Evolutionary conservation across 169 alveolate genomes (phyloP), one percentile per base, ranked within the genome.

Genomic region (Hepatocystis sp.): DNA sequence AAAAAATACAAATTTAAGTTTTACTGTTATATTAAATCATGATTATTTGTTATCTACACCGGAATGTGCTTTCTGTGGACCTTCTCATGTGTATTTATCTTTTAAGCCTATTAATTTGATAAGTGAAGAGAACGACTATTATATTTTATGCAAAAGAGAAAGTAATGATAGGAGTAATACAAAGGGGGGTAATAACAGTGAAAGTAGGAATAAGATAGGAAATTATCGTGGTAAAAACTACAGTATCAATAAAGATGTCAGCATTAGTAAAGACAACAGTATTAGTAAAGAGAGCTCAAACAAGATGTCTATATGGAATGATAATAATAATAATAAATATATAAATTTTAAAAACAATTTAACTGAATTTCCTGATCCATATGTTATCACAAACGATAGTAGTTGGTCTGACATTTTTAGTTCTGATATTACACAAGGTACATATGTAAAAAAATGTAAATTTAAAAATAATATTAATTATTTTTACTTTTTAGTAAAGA

Each of bases 401-500:
- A 85, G 91, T 27, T 64, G 91, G 91, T 55, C 86, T 1, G 88
- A 84, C 25, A 84, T 60, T 34, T 66, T 81, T 46, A 81, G 89
- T 55, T 81, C 89, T 0, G 89, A 81, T 28, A 27, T 63, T 15
- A 19, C 51, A 21, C 89, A 81, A 63, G 89, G 89, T 32, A 81
- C 89, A 5, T 81, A 81, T 34, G 89, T 81, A 15, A 61, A 81
- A 42, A 81, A 63, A 42, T 81, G 91, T 28, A 51, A 68, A 53
- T 32, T 32, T 25, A 39, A 19, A 28, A 86, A 76, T 23, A 86
- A 76, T 21, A 90, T 71, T 42, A 92, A 65, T 60, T 92, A 85
- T 56, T 52, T 94, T n/a, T 94, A 91, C 53, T 94, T 93, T 49
- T 76, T 93, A 51, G 97, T 93, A 25, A 55, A 92, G 27, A 92